These are phyloP conservation scores for Chlorella ohadii DNA, from an alignment of 139 green algal genomes.

Conservation along the genomic window DNA sequence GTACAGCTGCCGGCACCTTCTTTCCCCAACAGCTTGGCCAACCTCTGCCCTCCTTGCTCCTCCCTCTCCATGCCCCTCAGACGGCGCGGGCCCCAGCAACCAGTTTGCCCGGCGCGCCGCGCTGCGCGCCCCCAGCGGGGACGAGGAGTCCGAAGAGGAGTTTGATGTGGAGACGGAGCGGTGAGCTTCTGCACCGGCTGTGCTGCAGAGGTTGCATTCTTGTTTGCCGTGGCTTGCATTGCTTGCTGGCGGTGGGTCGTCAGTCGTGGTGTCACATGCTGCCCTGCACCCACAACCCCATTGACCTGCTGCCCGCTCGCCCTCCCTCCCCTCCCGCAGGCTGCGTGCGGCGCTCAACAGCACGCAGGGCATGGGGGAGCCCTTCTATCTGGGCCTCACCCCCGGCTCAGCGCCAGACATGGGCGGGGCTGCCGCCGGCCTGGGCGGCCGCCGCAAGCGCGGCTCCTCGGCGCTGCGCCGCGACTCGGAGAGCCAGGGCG, in stretches of 20 bases:
- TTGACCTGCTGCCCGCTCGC: neutral
- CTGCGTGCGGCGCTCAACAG: conserved; percentile 36
- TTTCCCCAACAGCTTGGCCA: too few species aligned
- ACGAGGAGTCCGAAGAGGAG: neutral
- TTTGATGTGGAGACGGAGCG: conserved; percentile 33
- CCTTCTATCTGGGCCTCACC: conserved; percentile 56
- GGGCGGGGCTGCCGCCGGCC: neutral
- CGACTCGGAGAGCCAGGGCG: conserved; percentile 9
- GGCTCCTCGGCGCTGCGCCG: conserved; percentile 5
- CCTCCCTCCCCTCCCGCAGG: conserved; percentile 5
- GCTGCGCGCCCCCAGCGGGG: neutral
- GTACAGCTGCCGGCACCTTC: too few species aligned
- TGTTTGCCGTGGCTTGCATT: too few species aligned
- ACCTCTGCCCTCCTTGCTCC: too few species aligned
- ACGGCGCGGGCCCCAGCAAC: neutral
- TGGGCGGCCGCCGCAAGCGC: conserved; percentile 9
- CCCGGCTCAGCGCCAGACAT: neutral
- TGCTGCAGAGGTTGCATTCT: too few species aligned
- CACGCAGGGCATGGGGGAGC: conserved; percentile 4
- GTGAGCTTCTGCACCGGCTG: neutral
- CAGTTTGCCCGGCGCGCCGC: neutral
- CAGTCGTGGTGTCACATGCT: too few species aligned
- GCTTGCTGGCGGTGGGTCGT: too few species aligned
- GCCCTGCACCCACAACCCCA: too few species aligned
- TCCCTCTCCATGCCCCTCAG: neutral